Conservation (phyloP, 2,329 filamentous ascomycete species). For the Diaporthe aspalathi region DNA sequence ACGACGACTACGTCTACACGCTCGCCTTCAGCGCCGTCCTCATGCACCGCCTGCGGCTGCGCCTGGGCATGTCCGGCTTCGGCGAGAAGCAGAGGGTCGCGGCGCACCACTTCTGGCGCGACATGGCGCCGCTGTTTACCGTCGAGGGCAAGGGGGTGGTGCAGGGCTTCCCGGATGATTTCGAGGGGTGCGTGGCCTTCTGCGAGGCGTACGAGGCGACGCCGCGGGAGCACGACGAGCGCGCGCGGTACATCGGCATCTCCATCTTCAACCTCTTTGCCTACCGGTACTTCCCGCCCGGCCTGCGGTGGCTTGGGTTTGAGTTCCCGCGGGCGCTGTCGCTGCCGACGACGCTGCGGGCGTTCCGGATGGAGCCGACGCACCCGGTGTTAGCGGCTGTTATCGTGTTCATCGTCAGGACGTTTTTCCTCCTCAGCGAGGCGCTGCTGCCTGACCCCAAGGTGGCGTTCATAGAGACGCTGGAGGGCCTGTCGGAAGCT, state of each 20-base stretch:
- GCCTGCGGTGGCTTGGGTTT: neutral
- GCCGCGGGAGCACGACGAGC: constrained; percentile 7
- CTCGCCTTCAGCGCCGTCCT: constrained; percentile 12
- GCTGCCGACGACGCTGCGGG: constrained; percentile 13
- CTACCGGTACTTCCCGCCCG: neutral
- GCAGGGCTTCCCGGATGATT: neutral
- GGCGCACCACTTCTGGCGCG: constrained; percentile 13
- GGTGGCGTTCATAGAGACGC: neutral
- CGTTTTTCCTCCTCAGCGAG: neutral
- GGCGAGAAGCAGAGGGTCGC: neutral
- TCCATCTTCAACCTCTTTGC: constrained; percentile 15
- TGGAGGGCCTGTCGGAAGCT: neutral
- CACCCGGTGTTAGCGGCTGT: neutral
- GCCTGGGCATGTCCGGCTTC: neutral
- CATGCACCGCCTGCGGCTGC: constrained; percentile 18
- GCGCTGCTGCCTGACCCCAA: constrained; percentile 2
- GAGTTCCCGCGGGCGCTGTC: constrained; percentile 3
- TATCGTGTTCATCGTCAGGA: neutral
- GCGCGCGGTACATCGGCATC: constrained; percentile 5
- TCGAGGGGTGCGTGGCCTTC: neutral
- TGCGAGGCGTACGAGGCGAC: constrained; percentile 12
- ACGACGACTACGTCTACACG: constrained; percentile 7
- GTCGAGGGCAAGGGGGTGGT: neutral
- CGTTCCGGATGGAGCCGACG: constrained; percentile 3
- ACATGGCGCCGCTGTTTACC: constrained; percentile 3